Evolutionary conservation across 1,284 basidiomycete genomes (phyloP), one percentile per base, ranked within the genome.

Genomic region (Ustilago esculenta): DNA sequence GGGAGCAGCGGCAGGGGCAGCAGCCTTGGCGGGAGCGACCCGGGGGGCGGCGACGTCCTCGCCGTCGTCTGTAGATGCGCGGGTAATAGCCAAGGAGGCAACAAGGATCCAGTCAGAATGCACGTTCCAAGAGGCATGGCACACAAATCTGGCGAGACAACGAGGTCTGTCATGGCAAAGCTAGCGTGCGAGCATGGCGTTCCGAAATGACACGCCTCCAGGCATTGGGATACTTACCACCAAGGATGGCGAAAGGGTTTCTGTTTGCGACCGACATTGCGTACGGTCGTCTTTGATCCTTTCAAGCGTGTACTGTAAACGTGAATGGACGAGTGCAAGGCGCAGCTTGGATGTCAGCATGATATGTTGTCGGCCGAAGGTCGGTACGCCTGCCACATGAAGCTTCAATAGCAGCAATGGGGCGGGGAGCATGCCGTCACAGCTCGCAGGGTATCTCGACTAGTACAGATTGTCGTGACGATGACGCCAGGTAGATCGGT

Each of bases 191-290:
- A n/a, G n/a, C n/a, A n/a, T n/a, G n/a, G n/a, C n/a, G n/a, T n/a
- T n/a, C n/a, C n/a, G n/a, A n/a, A n/a, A n/a, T n/a, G n/a, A n/a
- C n/a, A n/a, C n/a, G n/a, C n/a, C n/a, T n/a, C n/a, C n/a, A n/a
- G n/a, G n/a, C n/a, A n/a, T n/a, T n/a, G 27, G 27, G 45, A 37
- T 18, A 76, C 76, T 78, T 49, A 76, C 74, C 80, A 58, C 76
- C 72, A 42, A 81, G 76, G 60, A 80, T 71, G 48, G 72, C 73
- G 72, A 81, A 81, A 50, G 79, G 74, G 77, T 81, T 81, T 54
- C 58, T 76, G 66, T 68, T 78, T 70, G 77, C 77, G 79, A 81
- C 77, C 72, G 78, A 79, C 80, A 81, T 81, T 56, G 55, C 69
- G 69, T 72, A 53, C 69, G 69, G 69, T 72, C 69, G 69, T 68